Percentiles rank a stretch among this genome's conserved stretches.
Evolutionary conservation across 169 alveolate genomes (phyloP).

Genomic region (Plasmodium vivax): DNA sequence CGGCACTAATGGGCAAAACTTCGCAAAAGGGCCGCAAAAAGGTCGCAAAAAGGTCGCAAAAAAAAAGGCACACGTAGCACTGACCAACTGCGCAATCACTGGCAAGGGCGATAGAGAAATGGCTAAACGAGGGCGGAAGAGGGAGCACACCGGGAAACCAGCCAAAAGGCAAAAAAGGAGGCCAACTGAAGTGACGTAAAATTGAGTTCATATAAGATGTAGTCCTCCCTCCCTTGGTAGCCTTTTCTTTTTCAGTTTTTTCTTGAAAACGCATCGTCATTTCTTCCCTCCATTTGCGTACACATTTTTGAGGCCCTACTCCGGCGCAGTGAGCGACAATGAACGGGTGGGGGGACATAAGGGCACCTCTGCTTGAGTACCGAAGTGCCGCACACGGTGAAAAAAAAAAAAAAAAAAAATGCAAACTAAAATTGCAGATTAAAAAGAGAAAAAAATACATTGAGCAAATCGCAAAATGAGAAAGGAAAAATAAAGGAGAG

Average conservation of each 20-base stretch:
- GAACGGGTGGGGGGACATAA: not conserved
- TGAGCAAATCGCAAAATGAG: not conserved
- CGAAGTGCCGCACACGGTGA: not conserved
- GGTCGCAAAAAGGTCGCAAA: not conserved
- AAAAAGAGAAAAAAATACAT: not conserved
- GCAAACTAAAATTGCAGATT: not conserved
- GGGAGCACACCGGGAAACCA: not conserved
- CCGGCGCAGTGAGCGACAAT: not conserved
- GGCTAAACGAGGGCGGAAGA: not conserved
- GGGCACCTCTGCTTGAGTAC: not conserved
- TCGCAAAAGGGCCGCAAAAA: not conserved
- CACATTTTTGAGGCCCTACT: not conserved
- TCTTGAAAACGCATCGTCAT: not conserved
- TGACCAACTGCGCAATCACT: not conserved
- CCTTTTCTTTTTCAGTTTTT: not conserved
- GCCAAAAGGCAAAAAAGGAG: not conserved
- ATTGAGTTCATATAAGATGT: not conserved
- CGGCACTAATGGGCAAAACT: not conserved
- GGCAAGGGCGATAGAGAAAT: not conserved
- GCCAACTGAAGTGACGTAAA: not conserved
- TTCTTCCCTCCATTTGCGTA: not conserved
- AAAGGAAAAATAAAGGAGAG: not conserved
- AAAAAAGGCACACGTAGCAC: not conserved
- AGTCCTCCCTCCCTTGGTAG: not conserved
- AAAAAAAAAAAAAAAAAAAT: not conserved